Percentiles rank a stretch among this genome's conserved stretches.
These are phyloP conservation scores for Hypoxylon fuscum DNA, from an alignment of 495 filamentous ascomycete genomes.

Conservation along the genomic window DNA sequence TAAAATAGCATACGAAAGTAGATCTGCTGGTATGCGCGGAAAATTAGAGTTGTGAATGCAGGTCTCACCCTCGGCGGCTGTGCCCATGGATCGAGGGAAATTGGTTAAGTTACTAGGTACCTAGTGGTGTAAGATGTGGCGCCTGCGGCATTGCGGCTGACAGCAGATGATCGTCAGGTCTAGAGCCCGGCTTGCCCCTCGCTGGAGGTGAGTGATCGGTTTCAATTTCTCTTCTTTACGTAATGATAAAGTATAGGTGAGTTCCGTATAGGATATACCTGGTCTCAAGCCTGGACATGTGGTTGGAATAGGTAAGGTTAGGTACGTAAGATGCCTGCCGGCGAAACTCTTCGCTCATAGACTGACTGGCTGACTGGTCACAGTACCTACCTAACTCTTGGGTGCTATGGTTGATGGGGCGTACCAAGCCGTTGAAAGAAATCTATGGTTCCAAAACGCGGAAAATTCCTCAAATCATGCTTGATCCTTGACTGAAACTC, in stretches of 20 bases:
- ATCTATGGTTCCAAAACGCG: constrained; percentile 10
- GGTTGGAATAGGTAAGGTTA: no score
- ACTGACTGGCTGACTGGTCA: constrained; percentile 5
- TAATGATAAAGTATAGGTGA: constrained; percentile 17
- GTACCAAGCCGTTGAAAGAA: constrained; percentile 1
- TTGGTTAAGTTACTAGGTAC: constrained; percentile 1
- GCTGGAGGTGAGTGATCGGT: constrained; percentile 5
- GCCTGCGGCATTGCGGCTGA: constrained; percentile 23
- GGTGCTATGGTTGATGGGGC: no score
- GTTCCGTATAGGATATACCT: not conserved
- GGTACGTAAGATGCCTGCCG: not conserved
- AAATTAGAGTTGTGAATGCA: constrained; percentile 6
- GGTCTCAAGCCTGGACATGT: constrained; percentile 3
- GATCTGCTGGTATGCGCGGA: constrained; percentile 5
- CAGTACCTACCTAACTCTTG: constrained; percentile 3
- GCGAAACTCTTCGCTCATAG: not conserved
- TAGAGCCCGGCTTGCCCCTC: constrained; percentile 4
- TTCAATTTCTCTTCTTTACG: constrained; percentile 22
- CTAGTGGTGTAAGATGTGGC: constrained; percentile 21
- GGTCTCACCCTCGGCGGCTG: constrained; percentile 6
- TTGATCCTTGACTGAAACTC: constrained; percentile 18
- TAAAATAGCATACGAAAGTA: not conserved
- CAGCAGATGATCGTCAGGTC: constrained; percentile 24
- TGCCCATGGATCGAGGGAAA: constrained; percentile 9
- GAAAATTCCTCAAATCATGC: constrained; percentile 10